phyloP scores from a whole-genome alignment of 352 stramenopile genomes.

The Pythium plurisporium region DNA sequence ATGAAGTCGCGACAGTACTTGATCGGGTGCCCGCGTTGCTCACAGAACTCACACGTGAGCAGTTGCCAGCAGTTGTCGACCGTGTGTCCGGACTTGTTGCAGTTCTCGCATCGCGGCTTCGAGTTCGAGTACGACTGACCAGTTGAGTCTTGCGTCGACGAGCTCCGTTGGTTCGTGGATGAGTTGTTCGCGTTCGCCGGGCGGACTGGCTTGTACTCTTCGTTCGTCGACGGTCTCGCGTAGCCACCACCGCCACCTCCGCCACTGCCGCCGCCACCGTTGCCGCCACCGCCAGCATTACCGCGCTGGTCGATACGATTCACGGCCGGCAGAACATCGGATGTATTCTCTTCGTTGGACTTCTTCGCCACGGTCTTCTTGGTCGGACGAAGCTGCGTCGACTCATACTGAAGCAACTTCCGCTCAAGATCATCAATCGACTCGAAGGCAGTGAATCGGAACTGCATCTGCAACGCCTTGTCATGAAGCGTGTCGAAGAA shows the following conservation, averaged over 20 bases:
- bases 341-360: not conserved
- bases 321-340: not conserved
- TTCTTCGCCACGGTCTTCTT: slow-evolving; percentile 8
- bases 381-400: not conserved
- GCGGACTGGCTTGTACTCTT: no score
- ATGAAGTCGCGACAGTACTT: slow-evolving; percentile 3
- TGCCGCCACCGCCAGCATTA: no score
- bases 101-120: slow-evolving; percentile 1
- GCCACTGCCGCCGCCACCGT: no score
- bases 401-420: slow-evolving; percentile 13
- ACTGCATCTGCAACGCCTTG: slow-evolving; percentile 14
- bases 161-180: no score
- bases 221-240: no score
- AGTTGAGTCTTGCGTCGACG: no score
- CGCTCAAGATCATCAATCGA: slow-evolving; percentile 15
- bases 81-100: not conserved
- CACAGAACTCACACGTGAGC: slow-evolving; percentile 5
- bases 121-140: no score
- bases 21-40: slow-evolving; percentile 1
- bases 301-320: no score
- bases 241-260: no score
- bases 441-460: slow-evolving; percentile 8
- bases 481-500: slow-evolving; percentile 21
- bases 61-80: not conserved
- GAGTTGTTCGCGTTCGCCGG: no score